Base-by-base conservation (phyloP, 257 asterid genomes). In the Ballota nigra region DNA sequence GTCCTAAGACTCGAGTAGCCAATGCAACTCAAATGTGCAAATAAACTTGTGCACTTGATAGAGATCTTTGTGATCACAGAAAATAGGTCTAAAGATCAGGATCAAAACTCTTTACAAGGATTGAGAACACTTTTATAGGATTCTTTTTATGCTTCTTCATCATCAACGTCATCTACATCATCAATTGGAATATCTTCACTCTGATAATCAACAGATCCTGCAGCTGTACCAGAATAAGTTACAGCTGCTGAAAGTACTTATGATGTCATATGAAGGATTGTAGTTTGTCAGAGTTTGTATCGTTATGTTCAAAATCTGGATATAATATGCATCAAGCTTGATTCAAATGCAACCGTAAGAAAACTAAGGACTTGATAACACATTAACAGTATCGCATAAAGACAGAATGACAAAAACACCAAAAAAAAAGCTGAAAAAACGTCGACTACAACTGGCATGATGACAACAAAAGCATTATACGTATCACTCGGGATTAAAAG, bases 181-280 rank as follows among this genome's bases (percentile, higher is more conserved):
- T 88, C 91, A 45, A 84, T 83, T 65, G 92, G 86, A 77, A 89
- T 87, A 53, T 91, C 95, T 68, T 89, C 95, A 36, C 73, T 80
- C 52, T 49, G 60, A 60, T 62, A 68, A 66, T 75, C 78, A 58
- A 51, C 33, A 61, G 87, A 78, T 62, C 82, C 92, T 83, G 85
- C 80, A 75, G 49, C 33, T 31, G 66, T 26, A 70, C 4, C 13
- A 56, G 60, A 63, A 68, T 22, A 52, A 26, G 11, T 59, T 66
- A 68, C 23, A 68, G 68, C 63, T 33, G 58, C 31, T 51, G 13
- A 66, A 34, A 71, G 36, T 13, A 40, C 33, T 4, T 51, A 13
- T 11, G 34, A 59, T 23, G n/a, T 34, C 15, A 71, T 22, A 34
- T 28, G 61, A 64, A 23, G 68, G 55, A 70, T 45, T 24, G 4